Evolutionary conservation across 306 rosid genomes (phyloP).

Genomic region (Crotalaria pallida): DNA sequence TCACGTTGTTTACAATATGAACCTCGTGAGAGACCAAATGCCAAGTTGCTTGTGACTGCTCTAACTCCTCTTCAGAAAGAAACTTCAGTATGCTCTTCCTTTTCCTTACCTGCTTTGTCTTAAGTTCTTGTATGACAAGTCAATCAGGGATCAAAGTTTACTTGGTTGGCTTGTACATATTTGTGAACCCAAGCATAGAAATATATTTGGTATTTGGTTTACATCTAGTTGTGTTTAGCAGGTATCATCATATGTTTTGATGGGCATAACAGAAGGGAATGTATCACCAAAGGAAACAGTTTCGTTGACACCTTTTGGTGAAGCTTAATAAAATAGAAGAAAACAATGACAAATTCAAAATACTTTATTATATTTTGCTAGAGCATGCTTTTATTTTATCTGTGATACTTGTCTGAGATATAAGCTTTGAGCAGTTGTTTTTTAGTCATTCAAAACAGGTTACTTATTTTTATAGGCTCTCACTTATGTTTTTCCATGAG

Average conservation of each 20-base stretch:
- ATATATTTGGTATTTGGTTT: not conserved
- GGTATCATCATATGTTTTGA: constrained; percentile 56
- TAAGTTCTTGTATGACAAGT: not conserved
- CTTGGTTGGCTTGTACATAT: not conserved
- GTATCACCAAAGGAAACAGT: constrained; percentile 33
- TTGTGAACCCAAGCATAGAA: not conserved
- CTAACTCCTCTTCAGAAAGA: constrained; percentile 65
- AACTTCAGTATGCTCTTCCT: constrained; percentile 25
- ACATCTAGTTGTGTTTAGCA: constrained; percentile 23
- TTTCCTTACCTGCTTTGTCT: not conserved
- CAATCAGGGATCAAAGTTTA: not conserved
- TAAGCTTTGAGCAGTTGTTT: too few species aligned
- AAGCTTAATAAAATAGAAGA: too few species aligned
- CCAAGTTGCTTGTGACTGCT: constrained; percentile 56
- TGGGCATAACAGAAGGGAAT: constrained; percentile 59
- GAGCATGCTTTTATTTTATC: too few species aligned
- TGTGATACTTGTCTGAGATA: too few species aligned
- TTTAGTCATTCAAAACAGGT: too few species aligned
- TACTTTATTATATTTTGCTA: too few species aligned
- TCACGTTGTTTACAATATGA: constrained; percentile 62
- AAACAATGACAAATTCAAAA: too few species aligned
- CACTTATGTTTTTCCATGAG: too few species aligned
- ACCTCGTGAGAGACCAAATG: constrained; percentile 63
- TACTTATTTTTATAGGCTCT: too few species aligned
- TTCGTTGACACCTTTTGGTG: constrained; percentile 62